Conservation (phyloP, 768 basidiomycete genomes). For the Russula abietina region DNA sequence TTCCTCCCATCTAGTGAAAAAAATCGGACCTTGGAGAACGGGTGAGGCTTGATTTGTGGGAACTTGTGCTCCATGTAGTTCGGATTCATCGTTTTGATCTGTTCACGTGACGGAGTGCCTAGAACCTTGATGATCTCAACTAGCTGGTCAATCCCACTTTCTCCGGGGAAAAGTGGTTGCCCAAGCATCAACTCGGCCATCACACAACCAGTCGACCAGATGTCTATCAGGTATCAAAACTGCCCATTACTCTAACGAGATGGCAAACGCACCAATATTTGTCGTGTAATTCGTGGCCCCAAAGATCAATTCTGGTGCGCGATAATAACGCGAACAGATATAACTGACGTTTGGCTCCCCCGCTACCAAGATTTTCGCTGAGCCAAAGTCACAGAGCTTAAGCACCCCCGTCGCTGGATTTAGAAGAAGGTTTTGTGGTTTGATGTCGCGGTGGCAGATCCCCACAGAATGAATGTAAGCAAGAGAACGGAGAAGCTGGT, state of each 20-base stretch:
- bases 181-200: constrained; percentile 99
- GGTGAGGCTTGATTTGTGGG: constrained; percentile 99
- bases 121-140: constrained; percentile 99
- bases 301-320: constrained; percentile 98
- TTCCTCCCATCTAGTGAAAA: constrained; percentile 16
- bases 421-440: constrained; percentile 96
- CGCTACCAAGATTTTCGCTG: constrained; percentile 95
- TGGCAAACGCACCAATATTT: constrained; percentile 77
- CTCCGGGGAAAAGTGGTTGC: constrained; percentile 97
- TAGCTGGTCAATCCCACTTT: constrained; percentile 97
- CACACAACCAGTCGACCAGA: constrained; percentile 99
- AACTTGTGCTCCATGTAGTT: constrained; percentile 99
- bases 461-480: constrained; percentile 99
- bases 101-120: constrained; percentile 95
- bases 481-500: constrained; percentile 94
- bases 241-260: not conserved
- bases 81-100: constrained; percentile 99
- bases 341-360: constrained; percentile 99
- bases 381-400: constrained; percentile 98
- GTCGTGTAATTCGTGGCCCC: constrained; percentile 99
- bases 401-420: constrained; percentile 96
- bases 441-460: constrained; percentile 99
- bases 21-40: constrained; percentile 80
- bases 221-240: constrained; percentile 48
- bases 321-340: constrained; percentile 99